These are phyloP conservation scores for Chaetomium globosum DNA, from an alignment of 2,329 filamentous ascomycete species.

Conservation along the genomic window DNA sequence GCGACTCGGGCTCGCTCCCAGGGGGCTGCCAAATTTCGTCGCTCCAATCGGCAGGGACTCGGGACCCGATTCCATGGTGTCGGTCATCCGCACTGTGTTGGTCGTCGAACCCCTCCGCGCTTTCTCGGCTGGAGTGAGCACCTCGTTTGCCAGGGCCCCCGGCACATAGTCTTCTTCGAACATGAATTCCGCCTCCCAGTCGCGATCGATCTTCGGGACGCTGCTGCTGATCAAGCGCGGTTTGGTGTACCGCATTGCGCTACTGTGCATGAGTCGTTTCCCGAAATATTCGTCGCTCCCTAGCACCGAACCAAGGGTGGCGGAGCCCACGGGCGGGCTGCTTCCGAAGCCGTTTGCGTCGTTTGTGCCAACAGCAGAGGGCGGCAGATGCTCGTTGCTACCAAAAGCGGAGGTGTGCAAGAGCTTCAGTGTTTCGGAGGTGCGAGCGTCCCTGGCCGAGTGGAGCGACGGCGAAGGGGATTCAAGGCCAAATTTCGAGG, in stretches of 20 bases:
- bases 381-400: constrained; percentile 63
- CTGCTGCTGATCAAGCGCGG: constrained; percentile 70
- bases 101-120: constrained; percentile 60
- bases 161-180: constrained; percentile 92
- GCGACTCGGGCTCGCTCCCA: constrained; percentile 60
- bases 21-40: constrained; percentile 64
- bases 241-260: constrained; percentile 61
- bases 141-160: constrained; percentile 63
- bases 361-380: constrained; percentile 33
- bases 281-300: constrained; percentile 64
- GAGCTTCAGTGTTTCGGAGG: constrained; percentile 65
- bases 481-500: constrained; percentile 86
- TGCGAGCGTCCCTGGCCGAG: constrained; percentile 61
- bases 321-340: constrained; percentile 52
- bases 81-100: constrained; percentile 49
- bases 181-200: constrained; percentile 70
- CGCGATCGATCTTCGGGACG: constrained; percentile 64
- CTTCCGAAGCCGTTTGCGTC: constrained; percentile 49
- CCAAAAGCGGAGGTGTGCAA: constrained; percentile 70
- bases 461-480: constrained; percentile 76
- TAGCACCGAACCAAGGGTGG: constrained; percentile 55
- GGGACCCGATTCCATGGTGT: constrained; percentile 44
- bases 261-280: constrained; percentile 70
- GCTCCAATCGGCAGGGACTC: constrained; percentile 51
- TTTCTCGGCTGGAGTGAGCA: constrained; percentile 69